Evolutionary conservation across 2,329 filamentous ascomycete genomes (phyloP).

Genomic region (Emergomyces africanus): DNA sequence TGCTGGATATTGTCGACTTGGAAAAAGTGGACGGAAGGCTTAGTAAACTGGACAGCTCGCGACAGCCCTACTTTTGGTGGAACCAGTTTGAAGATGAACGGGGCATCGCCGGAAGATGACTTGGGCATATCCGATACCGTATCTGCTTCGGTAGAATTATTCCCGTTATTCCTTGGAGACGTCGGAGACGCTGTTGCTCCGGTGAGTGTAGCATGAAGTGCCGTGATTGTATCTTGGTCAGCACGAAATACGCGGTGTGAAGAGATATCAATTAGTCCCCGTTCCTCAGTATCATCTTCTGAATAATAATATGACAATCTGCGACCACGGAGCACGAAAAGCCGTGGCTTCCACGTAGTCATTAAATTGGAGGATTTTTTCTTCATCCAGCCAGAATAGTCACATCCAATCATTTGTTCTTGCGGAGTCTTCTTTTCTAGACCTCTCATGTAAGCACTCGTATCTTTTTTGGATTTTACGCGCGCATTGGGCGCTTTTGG

Average conservation of each 20-base stretch:
- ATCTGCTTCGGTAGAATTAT: constrained; percentile 17
- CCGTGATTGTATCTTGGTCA: constrained; percentile 79
- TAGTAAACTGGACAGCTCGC: constrained; percentile 91
- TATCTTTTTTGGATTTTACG: constrained; percentile 76
- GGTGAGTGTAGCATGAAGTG: constrained; percentile 82
- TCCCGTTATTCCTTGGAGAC: constrained; percentile 31
- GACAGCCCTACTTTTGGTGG: constrained; percentile 79
- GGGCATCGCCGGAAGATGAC: constrained; percentile 33
- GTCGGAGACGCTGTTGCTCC: constrained; percentile 63
- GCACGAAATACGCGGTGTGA: constrained; percentile 94
- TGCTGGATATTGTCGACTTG: constrained; percentile 82
- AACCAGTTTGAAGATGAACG: constrained; percentile 97
- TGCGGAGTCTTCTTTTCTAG: constrained; percentile 66
- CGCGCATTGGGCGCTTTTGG: constrained; percentile 39
- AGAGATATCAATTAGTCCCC: constrained; percentile 93
- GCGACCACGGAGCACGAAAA: constrained; percentile 89
- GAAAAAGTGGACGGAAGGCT: constrained; percentile 95
- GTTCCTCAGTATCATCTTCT: constrained; percentile 82
- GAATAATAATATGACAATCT: constrained; percentile 93
- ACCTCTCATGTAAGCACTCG: constrained; percentile 83
- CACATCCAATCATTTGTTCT: constrained; percentile 73
- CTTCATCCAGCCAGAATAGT: constrained; percentile 99
- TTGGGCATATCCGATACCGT: background rate
- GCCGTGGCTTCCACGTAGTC: constrained; percentile 91
- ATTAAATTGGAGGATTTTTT: constrained; percentile 95